These are phyloP conservation scores for Aspergillus amoenus DNA, from an alignment of 2,329 filamentous ascomycete genomes.

Conservation along the genomic window DNA sequence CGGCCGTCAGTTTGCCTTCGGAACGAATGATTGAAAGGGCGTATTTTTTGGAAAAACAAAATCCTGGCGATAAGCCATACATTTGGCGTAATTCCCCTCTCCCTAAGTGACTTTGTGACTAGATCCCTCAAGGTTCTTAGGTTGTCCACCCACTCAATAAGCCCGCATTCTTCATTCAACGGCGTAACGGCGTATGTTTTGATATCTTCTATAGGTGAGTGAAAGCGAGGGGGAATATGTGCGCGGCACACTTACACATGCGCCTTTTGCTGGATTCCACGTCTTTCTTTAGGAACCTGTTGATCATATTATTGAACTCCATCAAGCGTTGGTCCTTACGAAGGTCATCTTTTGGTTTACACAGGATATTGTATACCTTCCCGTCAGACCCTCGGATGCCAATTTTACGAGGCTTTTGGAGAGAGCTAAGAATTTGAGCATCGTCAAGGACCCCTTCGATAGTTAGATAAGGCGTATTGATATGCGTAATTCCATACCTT, in stretches of 20 bases:
- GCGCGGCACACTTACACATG: conserved; percentile 54
- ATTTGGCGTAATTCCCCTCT: conserved; percentile 64
- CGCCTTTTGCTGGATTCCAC: conserved; percentile 86
- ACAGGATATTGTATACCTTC: conserved; percentile 81
- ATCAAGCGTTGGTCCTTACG: conserved; percentile 97
- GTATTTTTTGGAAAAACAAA: not conserved
- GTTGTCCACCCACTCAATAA: conserved; percentile 98
- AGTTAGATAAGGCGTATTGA: conserved; percentile 17
- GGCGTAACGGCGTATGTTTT: conserved; percentile 97
- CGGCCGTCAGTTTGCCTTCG: not conserved
- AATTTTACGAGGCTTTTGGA: conserved; percentile 89
- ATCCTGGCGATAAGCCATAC: conserved; percentile 28
- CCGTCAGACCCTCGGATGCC: conserved; percentile 88
- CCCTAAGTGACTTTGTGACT: conserved; percentile 72
- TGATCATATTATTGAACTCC: conserved; percentile 99
- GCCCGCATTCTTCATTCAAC: conserved; percentile 93
- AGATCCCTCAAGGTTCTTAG: conserved; percentile 93
- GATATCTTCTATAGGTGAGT: conserved; percentile 57
- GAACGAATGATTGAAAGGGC: not conserved
- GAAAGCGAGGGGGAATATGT: conserved; percentile 1
- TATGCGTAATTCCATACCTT: conserved; percentile 34
- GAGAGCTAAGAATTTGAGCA: conserved; percentile 82
- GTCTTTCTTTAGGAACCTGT: conserved; percentile 86
- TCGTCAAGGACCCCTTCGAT: conserved; percentile 70
- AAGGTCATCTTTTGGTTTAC: conserved; percentile 97